Evolutionary conservation across 257 asterid genomes (phyloP).

Genomic region (Scutellaria minor): DNA sequence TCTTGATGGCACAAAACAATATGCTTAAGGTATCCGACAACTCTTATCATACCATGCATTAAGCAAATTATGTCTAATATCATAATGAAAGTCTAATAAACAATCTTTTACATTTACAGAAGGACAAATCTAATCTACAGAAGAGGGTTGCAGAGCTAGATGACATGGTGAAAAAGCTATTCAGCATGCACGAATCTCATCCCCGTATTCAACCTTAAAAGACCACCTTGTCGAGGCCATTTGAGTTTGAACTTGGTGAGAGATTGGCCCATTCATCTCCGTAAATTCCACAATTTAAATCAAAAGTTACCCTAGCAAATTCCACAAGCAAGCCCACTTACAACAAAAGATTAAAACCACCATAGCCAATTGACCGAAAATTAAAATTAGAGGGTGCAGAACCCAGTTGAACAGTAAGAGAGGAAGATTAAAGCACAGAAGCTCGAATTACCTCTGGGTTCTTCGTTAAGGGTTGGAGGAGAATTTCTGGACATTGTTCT

Average conservation of each 20-base stretch:
- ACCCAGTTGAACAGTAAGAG: too few species aligned
- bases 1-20: conserved; percentile 77
- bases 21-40: conserved; percentile 65
- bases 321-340: too few species aligned
- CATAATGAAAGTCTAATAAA: conserved; percentile 14
- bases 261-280: conserved; percentile 52
- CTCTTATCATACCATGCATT: not conserved
- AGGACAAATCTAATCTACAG: conserved; percentile 70
- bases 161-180: conserved; percentile 62
- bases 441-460: too few species aligned
- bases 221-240: conserved; percentile 42
- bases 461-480: too few species aligned
- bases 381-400: too few species aligned
- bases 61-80: not conserved
- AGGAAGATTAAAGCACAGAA: too few species aligned
- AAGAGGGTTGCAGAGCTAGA: conserved; percentile 69
- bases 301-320: too few species aligned
- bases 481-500: too few species aligned
- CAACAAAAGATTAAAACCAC: too few species aligned
- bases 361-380: too few species aligned
- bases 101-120: conserved; percentile 45
- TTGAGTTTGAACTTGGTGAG: conserved; percentile 46
- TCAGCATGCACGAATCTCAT: conserved; percentile 48
- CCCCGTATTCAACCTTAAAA: conserved; percentile 43
- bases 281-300: too few species aligned